Evolutionary conservation across 306 rosid genomes (phyloP), one percentile per base, ranked within the genome.

Genomic region (Quercus ilex): DNA sequence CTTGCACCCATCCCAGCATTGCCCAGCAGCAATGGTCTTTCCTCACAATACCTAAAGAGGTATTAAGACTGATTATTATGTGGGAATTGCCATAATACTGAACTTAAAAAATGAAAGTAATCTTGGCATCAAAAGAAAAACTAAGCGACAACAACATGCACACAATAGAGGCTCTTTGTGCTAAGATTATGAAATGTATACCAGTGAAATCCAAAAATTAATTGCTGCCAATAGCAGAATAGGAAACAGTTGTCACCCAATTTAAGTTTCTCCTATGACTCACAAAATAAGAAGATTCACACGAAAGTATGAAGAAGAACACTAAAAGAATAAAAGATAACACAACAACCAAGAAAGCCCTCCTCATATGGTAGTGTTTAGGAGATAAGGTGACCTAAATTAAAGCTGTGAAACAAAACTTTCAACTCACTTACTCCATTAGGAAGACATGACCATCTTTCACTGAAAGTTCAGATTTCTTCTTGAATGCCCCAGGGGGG

Each of bases 401-500:
- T 35, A 26, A 63, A 53, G 71, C 59, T 63, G 51, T 53, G 52
- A 65, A 4, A 52, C 41, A 55, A 41, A 64, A 78, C 18, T 52
- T 79, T 84, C 41, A 60, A 72, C 77, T 67, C 80, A 85, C 98
- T 90, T 90, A 94, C 99, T 94, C 97, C 97, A 92, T 89, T 38
- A 94, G 86, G 82, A 91, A 91, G 57, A 94, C 97, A 78, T 87
- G 99, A 41, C 99, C 99, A n/a, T 94, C 99, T 85, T 94, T 94
- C 78, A 87, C 97, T 31, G 97, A 92, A 65, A 92, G 91, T 75
- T 94, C 99, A 71, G 99, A 92, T 82, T 92, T 94, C 88, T 94
- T 94, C 90, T 94, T 94, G 86, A 94, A 94, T 80, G 99, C 99
- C 81, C 99, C 97, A 20, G 99, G 97, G 71, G 97, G 97, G 75